Evolutionary conservation across 768 basidiomycete species (phyloP).

Genomic region (Trichaptum fuscoviolaceum): DNA sequence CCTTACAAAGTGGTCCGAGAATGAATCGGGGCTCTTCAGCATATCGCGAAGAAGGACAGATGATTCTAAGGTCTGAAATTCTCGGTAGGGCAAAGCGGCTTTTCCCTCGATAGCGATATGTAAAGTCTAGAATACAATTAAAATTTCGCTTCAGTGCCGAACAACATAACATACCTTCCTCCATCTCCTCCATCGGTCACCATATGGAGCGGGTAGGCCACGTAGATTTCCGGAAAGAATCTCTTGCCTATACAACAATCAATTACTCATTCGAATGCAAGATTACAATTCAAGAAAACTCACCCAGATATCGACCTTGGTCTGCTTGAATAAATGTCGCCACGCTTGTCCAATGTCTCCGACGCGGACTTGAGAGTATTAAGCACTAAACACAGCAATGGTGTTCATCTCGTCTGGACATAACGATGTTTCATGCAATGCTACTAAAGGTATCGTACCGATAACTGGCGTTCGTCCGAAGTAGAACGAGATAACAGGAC

Average conservation of each 20-base stretch:
- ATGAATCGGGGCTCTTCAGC: slow-evolving; percentile 31
- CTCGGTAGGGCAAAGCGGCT: slow-evolving; percentile 37
- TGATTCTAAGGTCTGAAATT: slow-evolving; percentile 44
- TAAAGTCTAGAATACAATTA: not conserved
- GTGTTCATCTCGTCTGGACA: not conserved
- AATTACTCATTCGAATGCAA: slow-evolving; percentile 35
- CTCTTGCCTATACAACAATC: slow-evolving; percentile 32
- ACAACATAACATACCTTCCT: not conserved
- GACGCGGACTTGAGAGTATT: slow-evolving; percentile 41
- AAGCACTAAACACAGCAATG: slow-evolving; percentile 26
- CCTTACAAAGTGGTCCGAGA: slow-evolving; percentile 38
- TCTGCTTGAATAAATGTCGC: slow-evolving; percentile 41
- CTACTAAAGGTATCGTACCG: slow-evolving; percentile 17
- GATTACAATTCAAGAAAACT: slow-evolving; percentile 32
- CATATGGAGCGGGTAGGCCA: slow-evolving; percentile 41
- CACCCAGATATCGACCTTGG: slow-evolving; percentile 43
- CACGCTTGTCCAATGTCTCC: slow-evolving; percentile 44
- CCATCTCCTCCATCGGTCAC: slow-evolving; percentile 40
- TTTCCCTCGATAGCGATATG: slow-evolving; percentile 20
- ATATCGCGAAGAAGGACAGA: slow-evolving; percentile 38
- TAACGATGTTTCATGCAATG: not conserved
- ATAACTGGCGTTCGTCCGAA: slow-evolving; percentile 39
- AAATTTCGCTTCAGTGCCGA: not conserved
- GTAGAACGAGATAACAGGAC: slow-evolving; percentile 37
- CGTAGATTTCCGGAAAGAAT: slow-evolving; percentile 42